A percentile compares a stretch with the other conserved stretches of the same genome.
These are phyloP conservation scores for Arthroderma uncinatum DNA, from an alignment of 2,329 filamentous ascomycete species.

Conservation along the genomic window DNA sequence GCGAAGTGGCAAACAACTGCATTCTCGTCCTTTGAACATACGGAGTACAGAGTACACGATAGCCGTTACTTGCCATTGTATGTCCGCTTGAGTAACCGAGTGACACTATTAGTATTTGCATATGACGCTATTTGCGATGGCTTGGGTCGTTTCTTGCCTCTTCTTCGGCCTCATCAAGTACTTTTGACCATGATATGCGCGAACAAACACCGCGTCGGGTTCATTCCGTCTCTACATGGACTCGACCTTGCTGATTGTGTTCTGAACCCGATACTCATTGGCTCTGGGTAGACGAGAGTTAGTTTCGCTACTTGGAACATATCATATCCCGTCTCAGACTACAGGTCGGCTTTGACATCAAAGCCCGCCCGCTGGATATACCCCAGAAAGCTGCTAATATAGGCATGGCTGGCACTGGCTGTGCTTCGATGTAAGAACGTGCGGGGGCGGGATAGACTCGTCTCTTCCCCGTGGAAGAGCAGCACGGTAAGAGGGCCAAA, in stretches of 20 bases:
- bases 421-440: neutral
- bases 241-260: neutral
- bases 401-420: neutral
- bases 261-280: neutral
- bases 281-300: neutral
- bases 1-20: neutral
- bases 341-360: neutral
- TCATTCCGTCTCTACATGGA: neutral
- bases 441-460: neutral
- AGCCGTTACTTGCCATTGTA: neutral
- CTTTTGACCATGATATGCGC: neutral
- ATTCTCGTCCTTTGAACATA: neutral
- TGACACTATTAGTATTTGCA: slow-evolving; percentile 2
- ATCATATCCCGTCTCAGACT: neutral
- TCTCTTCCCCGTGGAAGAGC: neutral
- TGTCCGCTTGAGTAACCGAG: neutral
- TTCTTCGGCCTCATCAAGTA: neutral
- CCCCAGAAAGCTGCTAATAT: neutral
- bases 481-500: neutral
- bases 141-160: neutral
- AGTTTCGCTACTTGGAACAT: neutral
- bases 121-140: slow-evolving; percentile 5
- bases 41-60: neutral
- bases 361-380: neutral
- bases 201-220: neutral